These are phyloP conservation scores for Puccinia novopanici DNA, from an alignment of 1,284 basidiomycete genomes.

Conservation along the genomic window DNA sequence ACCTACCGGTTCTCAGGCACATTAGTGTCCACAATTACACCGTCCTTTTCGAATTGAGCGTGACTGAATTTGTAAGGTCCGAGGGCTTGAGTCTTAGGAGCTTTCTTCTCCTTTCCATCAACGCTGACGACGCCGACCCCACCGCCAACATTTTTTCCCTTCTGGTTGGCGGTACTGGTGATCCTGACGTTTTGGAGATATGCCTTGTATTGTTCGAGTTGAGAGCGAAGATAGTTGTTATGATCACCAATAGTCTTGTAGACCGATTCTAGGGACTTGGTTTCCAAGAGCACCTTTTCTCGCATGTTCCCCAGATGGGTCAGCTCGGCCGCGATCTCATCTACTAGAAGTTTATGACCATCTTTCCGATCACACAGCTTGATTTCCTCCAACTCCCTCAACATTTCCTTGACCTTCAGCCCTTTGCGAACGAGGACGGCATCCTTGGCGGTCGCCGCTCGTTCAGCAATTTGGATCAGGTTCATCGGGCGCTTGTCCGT, in stretches of 20 bases:
- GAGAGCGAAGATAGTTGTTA: slow-evolving; percentile 92
- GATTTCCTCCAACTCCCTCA: slow-evolving; percentile 89
- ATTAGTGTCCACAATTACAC: slow-evolving; percentile 97
- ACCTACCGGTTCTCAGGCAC: slow-evolving; percentile 92
- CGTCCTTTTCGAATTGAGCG: slow-evolving; percentile 96
- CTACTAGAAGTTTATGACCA: slow-evolving; percentile 90
- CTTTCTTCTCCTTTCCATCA: slow-evolving; percentile 94
- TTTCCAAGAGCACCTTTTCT: slow-evolving; percentile 92
- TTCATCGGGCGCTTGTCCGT: slow-evolving; percentile 84
- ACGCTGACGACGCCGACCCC: slow-evolving; percentile 96
- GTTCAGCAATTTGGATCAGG: slow-evolving; percentile 83
- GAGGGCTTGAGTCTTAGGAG: slow-evolving; percentile 74
- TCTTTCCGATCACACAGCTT: slow-evolving; percentile 75
- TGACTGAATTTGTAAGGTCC: slow-evolving; percentile 97
- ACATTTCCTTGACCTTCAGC: slow-evolving; percentile 99
- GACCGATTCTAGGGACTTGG: slow-evolving; percentile 86
- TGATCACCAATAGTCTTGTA: slow-evolving; percentile 99
- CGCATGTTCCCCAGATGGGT: slow-evolving; percentile 92
- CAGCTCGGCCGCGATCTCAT: slow-evolving; percentile 92
- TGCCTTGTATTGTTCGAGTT: slow-evolving; percentile 98
- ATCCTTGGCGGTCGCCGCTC: slow-evolving; percentile 95
- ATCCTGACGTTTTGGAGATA: slow-evolving; percentile 96
- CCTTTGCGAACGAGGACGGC: slow-evolving; percentile 90
- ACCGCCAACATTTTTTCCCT: slow-evolving; percentile 75
- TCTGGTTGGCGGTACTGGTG: slow-evolving; percentile 63